Conservation (phyloP, 768 basidiomycete genomes). For the Pleurotus pulmonarius region DNA sequence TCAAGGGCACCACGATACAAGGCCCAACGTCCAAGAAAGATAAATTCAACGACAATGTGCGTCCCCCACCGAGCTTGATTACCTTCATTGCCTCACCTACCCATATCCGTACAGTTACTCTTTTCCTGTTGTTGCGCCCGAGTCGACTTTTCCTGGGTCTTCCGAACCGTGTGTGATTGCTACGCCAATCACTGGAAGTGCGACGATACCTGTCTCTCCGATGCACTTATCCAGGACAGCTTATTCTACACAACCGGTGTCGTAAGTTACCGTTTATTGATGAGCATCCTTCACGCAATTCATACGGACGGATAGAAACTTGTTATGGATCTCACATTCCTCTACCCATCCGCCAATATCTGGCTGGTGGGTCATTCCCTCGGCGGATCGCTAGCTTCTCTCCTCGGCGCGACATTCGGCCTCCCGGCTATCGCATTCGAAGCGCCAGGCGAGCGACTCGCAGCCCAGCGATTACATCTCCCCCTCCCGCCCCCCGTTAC, state of each 20-base stretch:
- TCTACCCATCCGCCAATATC: constrained; percentile 82
- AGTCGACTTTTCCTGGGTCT: constrained; percentile 83
- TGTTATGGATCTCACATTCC: constrained; percentile 77
- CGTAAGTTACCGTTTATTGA: constrained; percentile 38
- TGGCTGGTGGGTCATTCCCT: constrained; percentile 91
- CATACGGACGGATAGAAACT: constrained; percentile 52
- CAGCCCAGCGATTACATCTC: constrained; percentile 81
- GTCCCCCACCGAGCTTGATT: constrained; percentile 10
- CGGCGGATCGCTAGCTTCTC: constrained; percentile 84
- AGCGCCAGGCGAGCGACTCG: constrained; percentile 70
- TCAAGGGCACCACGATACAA: constrained; percentile 83
- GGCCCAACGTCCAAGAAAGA: constrained; percentile 89
- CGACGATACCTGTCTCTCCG: constrained; percentile 75
- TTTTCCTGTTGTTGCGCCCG: constrained; percentile 94
- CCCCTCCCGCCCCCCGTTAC: constrained; percentile 61
- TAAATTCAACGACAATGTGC: constrained; percentile 88
- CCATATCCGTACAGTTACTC: constrained; percentile 26
- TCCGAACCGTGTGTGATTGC: constrained; percentile 86
- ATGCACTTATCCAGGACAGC: constrained; percentile 82
- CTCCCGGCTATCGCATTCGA: constrained; percentile 90
- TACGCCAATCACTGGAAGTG: constrained; percentile 70
- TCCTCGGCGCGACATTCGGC: constrained; percentile 91
- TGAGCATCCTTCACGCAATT: too few relatives aligned
- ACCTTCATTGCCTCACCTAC: not conserved
- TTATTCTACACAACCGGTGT: constrained; percentile 91